Evolutionary conservation across 495 filamentous ascomycete genomes (phyloP), one percentile per base, ranked within the genome.

Genomic region (Bacidia gigantensis): DNA sequence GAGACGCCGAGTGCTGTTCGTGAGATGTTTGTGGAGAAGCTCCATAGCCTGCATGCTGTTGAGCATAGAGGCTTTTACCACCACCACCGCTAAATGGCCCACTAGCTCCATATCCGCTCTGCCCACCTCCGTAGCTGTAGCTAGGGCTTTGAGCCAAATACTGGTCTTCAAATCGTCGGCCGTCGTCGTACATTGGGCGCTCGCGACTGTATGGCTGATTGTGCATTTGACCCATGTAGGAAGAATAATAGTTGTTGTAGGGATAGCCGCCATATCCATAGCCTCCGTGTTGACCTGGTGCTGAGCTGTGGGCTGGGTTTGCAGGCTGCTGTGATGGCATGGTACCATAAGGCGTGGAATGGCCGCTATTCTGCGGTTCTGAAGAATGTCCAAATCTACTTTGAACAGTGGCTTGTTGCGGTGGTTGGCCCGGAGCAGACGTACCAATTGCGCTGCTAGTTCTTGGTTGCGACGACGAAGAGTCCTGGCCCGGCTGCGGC

Each of bases 311-410:
- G 22, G 64, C 57, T n/a, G 58, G 49, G 26, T 72, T 71, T 21
- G 66, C 68, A 58, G 78, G 78, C 47, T 81, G 81, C 54, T 83
- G 82, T 24, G 70, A 75, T 55, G 84, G 82, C 50, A 84, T 68
- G 35, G 81, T 80, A 22, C 85, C 87, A 64, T 90, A 90, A 7
- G 89, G 88, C 3, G 90, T 95, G 39, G 82, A 89, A 60, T 93
- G 83, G 14, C 86, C 89, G 61, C 84, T 89, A 66, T 80, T 83
- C 64, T 87, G 84, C 39, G 84, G 75, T 39, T 95, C 92, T 26
- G 68, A 60, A 40, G 74, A 69, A 26, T 78, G 76, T 32, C 82
- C 78, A 65, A 83, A 90, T 42, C 86, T 81, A 55, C 78, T 82
- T 44, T 72, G 74, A 17, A 21, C 49, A 53, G 84, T 81, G 9